phyloP scores from a whole-genome alignment of 23 red algal species.

The Gracilariopsis chorda region DNA sequence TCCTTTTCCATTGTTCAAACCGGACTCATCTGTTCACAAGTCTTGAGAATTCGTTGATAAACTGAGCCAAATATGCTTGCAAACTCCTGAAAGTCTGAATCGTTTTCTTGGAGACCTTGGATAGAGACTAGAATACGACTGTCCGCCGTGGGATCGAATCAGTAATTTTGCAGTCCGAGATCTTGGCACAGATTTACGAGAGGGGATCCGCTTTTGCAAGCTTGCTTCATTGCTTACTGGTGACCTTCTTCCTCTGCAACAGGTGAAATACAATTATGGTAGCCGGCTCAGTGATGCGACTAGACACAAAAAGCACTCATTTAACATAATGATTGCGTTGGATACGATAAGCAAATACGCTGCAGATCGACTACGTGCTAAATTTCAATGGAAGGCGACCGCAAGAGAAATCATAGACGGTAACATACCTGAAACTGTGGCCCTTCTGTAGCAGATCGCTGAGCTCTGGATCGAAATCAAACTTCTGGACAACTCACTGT shows the following conservation, averaged over 20 bases:
- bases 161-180: not conserved
- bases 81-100: not conserved
- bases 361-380: not conserved
- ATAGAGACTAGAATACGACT: slow-evolving; percentile 15
- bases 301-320: not conserved
- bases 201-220: slow-evolving; percentile 38
- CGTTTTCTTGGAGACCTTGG: not conserved
- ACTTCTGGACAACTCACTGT: not conserved
- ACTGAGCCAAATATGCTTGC: not conserved
- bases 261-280: not conserved
- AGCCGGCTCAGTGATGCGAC: not conserved
- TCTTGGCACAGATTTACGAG: slow-evolving; percentile 23
- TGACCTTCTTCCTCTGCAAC: not conserved
- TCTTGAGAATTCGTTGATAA: slow-evolving; percentile 24
- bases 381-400: not conserved
- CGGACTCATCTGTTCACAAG: not conserved
- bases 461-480: slow-evolving; percentile 20
- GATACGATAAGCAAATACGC: slow-evolving; percentile 8
- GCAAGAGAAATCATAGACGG: not conserved
- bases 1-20: slow-evolving; percentile 20
- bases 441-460: slow-evolving; percentile 21
- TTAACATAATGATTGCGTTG: slow-evolving; percentile 28
- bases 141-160: not conserved
- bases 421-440: slow-evolving; percentile 11
- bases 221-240: slow-evolving; percentile 7